Base-by-base conservation (phyloP, 768 basidiomycete genomes). In the Candolleomyces efflorescens region DNA sequence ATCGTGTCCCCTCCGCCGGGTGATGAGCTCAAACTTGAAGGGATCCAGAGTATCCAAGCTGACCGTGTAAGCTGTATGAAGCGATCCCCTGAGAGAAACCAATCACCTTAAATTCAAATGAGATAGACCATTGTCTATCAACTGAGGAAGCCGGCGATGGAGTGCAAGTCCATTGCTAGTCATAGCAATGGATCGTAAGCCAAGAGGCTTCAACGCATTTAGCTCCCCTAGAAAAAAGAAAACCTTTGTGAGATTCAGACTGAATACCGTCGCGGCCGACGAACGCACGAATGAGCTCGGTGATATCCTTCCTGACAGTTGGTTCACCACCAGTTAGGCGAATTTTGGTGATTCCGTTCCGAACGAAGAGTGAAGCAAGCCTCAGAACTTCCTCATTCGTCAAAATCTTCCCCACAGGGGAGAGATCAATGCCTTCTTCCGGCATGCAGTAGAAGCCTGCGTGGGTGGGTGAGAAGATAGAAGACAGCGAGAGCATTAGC, bases 381-480 rank as follows among this genome's bases (percentile, higher is more conserved):
- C 87, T 83, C 43, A 89, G 68, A 26, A 94, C 72, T 67, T 95
- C 92, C 52, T 85, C 80, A 60, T 92, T 85, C 0, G 88, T 84
- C 39, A 95, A 78, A 57, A 92, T 78, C 58, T 89, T 79, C 10
- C 76, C 75, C 36, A 75, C 73, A 2, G 91, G 92, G 12, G 89
- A 86, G 24, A 94, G 78, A 53, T 87, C 81, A 4, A 94, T 74
- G 32, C 92, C 91, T 65, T 89, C 84, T 53, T 78, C 82, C 2
- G 92, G 92, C 92, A 94, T 95, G 65, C 92, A 94, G 68, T 95
- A 95, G 64, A 92, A 92, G 63, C 92, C 90, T 94, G 60, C 32
- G 9, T n/a, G 22, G 27, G 27, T 9, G 10, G 63, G 49, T 62
- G 63, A 60, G 36, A 24, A 38, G 32, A 13, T 9, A n/a, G 41